phyloP scores from a whole-genome alignment of 305 asterid genomes.

The Solanum hybrid region DNA sequence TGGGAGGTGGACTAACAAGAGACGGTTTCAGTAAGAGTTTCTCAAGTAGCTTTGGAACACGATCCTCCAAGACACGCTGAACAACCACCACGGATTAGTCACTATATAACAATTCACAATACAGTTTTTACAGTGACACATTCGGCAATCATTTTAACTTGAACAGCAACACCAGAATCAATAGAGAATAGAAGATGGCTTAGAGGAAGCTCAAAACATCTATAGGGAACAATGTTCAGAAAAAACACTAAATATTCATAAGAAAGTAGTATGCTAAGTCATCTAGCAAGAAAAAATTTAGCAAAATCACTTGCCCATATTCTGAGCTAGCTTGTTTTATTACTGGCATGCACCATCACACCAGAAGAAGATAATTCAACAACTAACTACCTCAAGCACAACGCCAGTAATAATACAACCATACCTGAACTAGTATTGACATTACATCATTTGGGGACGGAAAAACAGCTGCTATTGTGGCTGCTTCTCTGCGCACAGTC shows the following conservation, averaged over 20 bases:
- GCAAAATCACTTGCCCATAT: not conserved
- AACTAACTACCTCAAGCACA: not conserved
- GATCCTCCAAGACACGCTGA: slow-evolving; percentile 96
- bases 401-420: not conserved
- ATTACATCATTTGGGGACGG: slow-evolving; percentile 97
- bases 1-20: slow-evolving; percentile 77
- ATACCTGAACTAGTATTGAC: slow-evolving; percentile 97
- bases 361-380: slow-evolving; percentile 8
- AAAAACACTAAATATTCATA: not conserved
- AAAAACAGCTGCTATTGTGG: slow-evolving; percentile 87
- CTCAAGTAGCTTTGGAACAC: slow-evolving; percentile 90
- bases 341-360: not conserved
- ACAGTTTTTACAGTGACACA: not conserved
- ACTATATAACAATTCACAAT: not conserved
- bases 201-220: not conserved
- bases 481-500: slow-evolving; percentile 91
- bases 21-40: slow-evolving; percentile 81
- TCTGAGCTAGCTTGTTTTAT: not conserved
- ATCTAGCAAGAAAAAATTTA: not conserved
- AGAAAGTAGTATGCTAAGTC: not conserved
- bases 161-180: not conserved
- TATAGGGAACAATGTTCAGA: not conserved
- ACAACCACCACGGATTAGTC: slow-evolving; percentile 9
- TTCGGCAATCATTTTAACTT: not conserved
- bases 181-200: not conserved